phyloP scores from a whole-genome alignment of 1,284 basidiomycete species.

The Naganishia cerealis region DNA sequence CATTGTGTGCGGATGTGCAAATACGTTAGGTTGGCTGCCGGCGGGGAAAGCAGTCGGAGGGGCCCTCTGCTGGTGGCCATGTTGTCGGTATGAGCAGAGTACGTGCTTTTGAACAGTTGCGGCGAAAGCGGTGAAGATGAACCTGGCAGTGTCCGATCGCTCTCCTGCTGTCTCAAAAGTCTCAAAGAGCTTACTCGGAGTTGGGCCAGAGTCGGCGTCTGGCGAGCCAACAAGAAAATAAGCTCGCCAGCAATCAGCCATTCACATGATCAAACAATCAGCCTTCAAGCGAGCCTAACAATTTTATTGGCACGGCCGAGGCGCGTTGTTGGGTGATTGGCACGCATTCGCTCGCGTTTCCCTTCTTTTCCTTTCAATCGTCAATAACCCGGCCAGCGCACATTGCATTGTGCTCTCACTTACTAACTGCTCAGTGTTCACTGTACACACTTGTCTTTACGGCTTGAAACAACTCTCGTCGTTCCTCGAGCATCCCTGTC shows the following conservation, averaged over 20 bases:
- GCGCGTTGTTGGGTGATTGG: slow-evolving; percentile 1
- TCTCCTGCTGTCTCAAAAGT: background rate
- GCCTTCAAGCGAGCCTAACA: slow-evolving; percentile 16
- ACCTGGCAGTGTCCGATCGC: background rate
- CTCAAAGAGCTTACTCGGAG: too few species aligned
- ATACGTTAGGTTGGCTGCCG: background rate
- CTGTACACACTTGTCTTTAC: too few species aligned
- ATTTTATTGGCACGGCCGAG: background rate
- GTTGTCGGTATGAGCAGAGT: background rate
- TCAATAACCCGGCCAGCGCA: background rate
- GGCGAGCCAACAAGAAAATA: background rate
- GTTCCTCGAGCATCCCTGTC: too few species aligned
- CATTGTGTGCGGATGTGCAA: background rate
- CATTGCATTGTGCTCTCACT: background rate
- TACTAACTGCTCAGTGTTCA: background rate
- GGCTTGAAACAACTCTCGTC: too few species aligned
- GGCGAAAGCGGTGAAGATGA: background rate
- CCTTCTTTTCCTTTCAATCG: slow-evolving; percentile 2
- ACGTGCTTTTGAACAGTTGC: background rate
- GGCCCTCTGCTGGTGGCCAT: background rate
- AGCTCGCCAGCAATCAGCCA: too few species aligned
- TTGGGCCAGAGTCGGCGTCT: background rate
- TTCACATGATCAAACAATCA: too few species aligned
- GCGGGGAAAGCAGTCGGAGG: background rate
- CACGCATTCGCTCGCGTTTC: slow-evolving; percentile 10